A percentile compares a stretch with the other conserved stretches of the same genome.
phyloP scores from a whole-genome alignment of 208 protist species.

The Kentomonas sorsogonicus region DNA sequence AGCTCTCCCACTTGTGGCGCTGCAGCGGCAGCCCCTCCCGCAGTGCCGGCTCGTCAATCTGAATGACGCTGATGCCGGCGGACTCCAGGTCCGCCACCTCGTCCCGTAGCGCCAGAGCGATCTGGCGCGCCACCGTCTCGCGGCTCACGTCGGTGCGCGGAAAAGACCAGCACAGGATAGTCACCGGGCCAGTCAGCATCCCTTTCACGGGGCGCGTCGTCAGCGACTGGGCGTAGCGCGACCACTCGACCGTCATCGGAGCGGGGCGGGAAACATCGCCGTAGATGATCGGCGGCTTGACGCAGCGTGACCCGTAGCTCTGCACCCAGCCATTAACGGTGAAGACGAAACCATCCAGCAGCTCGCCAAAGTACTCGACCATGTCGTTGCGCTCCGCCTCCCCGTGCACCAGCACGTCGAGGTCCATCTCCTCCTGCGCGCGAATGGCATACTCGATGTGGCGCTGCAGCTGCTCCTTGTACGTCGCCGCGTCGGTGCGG shows the following conservation, averaged over 20 bases:
- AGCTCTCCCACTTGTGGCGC: constrained; percentile 47
- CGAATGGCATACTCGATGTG: constrained; percentile 72
- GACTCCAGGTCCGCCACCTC: constrained; percentile 80
- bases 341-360: constrained; percentile 78
- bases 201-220: constrained; percentile 75
- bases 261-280: constrained; percentile 60
- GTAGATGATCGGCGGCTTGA: constrained; percentile 85
- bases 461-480: constrained; percentile 60
- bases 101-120: constrained; percentile 81
- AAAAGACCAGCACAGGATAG: constrained; percentile 90
- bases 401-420: constrained; percentile 89
- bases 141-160: constrained; percentile 70
- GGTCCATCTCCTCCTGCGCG: constrained; percentile 74
- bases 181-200: constrained; percentile 90
- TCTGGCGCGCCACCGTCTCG: constrained; percentile 40
- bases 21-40: constrained; percentile 83
- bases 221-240: constrained; percentile 65
- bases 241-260: constrained; percentile 80
- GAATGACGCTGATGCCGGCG: constrained; percentile 64
- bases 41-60: constrained; percentile 88
- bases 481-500: constrained; percentile 34
- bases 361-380: constrained; percentile 90
- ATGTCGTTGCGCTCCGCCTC: constrained; percentile 90
- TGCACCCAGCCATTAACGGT: constrained; percentile 85
- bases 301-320: constrained; percentile 77